Conservation (phyloP, 2,329 filamentous ascomycete genomes). For the Beauveria pseudobassiana region DNA sequence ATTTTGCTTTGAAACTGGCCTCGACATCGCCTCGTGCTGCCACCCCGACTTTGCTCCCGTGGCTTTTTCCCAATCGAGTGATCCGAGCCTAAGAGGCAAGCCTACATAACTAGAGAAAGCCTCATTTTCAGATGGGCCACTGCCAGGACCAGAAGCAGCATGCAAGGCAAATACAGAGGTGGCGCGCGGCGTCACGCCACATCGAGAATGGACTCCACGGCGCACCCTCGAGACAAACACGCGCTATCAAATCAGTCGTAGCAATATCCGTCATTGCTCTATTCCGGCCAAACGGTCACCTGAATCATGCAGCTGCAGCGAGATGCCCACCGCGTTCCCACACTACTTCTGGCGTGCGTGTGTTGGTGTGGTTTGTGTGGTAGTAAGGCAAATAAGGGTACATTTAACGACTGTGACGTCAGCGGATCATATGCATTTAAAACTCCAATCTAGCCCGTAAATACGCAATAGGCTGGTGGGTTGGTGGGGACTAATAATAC, state of each 20-base stretch:
- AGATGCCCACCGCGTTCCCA: neutral
- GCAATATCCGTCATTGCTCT: neutral
- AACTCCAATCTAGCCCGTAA: neutral
- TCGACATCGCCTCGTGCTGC: neutral
- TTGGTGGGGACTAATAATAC: neutral
- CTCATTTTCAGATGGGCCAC: neutral
- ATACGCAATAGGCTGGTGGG: neutral
- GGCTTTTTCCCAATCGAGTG: neutral
- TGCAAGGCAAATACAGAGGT: neutral
- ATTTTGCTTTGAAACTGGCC: neutral
- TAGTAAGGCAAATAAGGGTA: neutral
- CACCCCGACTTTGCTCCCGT: neutral
- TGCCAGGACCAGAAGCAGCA: neutral
- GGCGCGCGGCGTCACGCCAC: neutral
- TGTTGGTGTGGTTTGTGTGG: too few relatives aligned
- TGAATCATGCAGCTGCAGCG: neutral
- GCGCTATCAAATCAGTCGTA: too few relatives aligned
- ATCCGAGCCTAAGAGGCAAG: neutral
- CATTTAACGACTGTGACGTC: constrained; percentile 9
- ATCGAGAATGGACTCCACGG: neutral
- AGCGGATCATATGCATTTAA: neutral
- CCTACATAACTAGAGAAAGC: neutral
- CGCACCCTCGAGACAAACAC: neutral
- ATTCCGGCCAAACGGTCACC: neutral
- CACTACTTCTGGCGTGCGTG: neutral